Evolutionary conservation across 805 yeast species (phyloP).

Genomic region (Kluyveromyces siamensis): DNA sequence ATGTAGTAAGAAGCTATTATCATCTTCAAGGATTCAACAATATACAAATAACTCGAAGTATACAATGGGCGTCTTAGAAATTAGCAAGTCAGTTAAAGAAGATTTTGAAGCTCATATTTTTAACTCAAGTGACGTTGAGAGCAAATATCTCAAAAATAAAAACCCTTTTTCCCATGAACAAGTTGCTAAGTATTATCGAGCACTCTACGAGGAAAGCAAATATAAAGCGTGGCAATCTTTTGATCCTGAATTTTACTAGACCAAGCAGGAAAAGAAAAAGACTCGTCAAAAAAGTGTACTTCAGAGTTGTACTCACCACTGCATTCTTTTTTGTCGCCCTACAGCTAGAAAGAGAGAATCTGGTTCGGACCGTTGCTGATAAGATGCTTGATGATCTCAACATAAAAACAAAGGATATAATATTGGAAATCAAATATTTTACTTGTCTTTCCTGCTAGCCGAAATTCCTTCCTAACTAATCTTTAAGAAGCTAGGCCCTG

Average conservation of each 20-base stretch:
- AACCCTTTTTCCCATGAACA: slow-evolving; percentile 31
- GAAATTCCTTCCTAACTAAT: slow-evolving; percentile 59
- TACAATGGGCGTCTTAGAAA: too few relatives aligned
- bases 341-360: slow-evolving; percentile 49
- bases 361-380: slow-evolving; percentile 51
- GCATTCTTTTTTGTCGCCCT: slow-evolving; percentile 49
- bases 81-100: too few relatives aligned
- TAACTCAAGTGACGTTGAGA: too few relatives aligned
- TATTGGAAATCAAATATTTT: slow-evolving; percentile 45
- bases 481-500: slow-evolving; percentile 54
- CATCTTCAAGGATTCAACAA: too few relatives aligned
- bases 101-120: too few relatives aligned
- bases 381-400: slow-evolving; percentile 42
- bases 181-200: slow-evolving; percentile 36
- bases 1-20: too few relatives aligned
- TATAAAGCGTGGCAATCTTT: slow-evolving; percentile 47
- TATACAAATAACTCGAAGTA: too few relatives aligned
- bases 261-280: slow-evolving; percentile 39
- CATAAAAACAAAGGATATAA: slow-evolving; percentile 50
- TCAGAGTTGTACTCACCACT: slow-evolving; percentile 45
- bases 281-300: slow-evolving; percentile 42
- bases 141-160: background rate
- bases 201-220: slow-evolving; percentile 37
- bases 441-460: slow-evolving; percentile 42
- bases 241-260: slow-evolving; percentile 52